phyloP scores from a whole-genome alignment of 2,329 filamentous ascomycete species.

The Epicoccum sorghinum region DNA sequence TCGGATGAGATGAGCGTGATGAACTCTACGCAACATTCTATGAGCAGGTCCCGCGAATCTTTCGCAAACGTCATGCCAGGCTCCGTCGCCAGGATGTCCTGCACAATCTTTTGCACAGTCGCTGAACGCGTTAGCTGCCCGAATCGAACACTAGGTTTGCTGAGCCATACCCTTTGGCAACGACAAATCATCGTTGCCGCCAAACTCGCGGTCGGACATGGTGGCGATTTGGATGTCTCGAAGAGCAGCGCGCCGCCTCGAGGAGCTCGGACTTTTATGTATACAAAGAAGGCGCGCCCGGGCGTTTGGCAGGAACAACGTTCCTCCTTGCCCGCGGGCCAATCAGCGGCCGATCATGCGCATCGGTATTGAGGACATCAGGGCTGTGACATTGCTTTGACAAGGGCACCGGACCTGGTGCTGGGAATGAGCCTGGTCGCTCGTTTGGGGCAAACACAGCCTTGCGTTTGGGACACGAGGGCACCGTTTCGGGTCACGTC shows the following conservation, averaged over 20 bases:
- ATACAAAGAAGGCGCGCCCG: constrained; percentile 10
- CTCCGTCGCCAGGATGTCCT: constrained; percentile 83
- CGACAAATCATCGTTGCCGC: constrained; percentile 52
- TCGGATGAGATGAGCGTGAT: constrained; percentile 98
- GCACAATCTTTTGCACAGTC: constrained; percentile 83
- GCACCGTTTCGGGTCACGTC: not conserved
- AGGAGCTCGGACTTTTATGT: constrained; percentile 17
- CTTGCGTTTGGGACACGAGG: not conserved
- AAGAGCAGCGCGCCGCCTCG: constrained; percentile 9
- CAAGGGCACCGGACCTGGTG: constrained; percentile 9
- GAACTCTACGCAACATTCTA: constrained; percentile 99
- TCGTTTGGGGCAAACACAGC: constrained; percentile 2
- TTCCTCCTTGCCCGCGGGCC: constrained; percentile 7
- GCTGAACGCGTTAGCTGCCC: constrained; percentile 51
- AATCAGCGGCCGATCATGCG: constrained; percentile 2
- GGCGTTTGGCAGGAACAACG: constrained; percentile 9
- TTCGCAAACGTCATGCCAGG: constrained; percentile 87
- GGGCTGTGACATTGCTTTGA: constrained; percentile 1
- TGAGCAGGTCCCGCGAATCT: constrained; percentile 91
- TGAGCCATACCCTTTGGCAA: constrained; percentile 48
- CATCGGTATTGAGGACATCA: not conserved
- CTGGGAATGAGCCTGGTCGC: constrained; percentile 7
- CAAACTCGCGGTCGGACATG: constrained; percentile 53
- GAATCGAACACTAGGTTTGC: not conserved
- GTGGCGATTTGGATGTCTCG: constrained; percentile 20